Evolutionary conservation across 306 rosid genomes (phyloP).

Genomic region (Carpinus fangiana): DNA sequence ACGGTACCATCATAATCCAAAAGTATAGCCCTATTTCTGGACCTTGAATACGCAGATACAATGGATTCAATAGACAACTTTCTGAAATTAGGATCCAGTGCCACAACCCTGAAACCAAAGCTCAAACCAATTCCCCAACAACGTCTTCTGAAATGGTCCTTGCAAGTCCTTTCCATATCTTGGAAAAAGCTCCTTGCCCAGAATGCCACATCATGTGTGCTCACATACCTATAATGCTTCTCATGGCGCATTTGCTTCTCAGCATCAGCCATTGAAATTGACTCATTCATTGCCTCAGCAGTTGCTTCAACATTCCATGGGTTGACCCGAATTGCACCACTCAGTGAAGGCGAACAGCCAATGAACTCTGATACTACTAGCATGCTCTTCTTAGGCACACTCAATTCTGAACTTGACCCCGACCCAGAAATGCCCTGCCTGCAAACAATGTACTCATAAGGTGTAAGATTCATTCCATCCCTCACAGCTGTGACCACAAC

Average conservation of each 20-base stretch:
- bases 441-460: slow-evolving; percentile 65
- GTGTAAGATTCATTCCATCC: slow-evolving; percentile 70
- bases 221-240: slow-evolving; percentile 63
- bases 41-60: slow-evolving; percentile 46
- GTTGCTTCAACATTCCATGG: slow-evolving; percentile 72
- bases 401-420: slow-evolving; percentile 29
- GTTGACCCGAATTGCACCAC: slow-evolving; percentile 69
- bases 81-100: slow-evolving; percentile 60
- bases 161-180: slow-evolving; percentile 66
- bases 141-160: slow-evolving; percentile 60
- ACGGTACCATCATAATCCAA: slow-evolving; percentile 66
- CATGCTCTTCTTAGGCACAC: slow-evolving; percentile 53
- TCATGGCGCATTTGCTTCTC: slow-evolving; percentile 72
- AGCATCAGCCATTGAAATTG: slow-evolving; percentile 53
- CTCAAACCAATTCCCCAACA: slow-evolving; percentile 72
- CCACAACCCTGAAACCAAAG: slow-evolving; percentile 65
- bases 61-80: slow-evolving; percentile 52
- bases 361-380: slow-evolving; percentile 66
- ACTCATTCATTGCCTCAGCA: slow-evolving; percentile 65
- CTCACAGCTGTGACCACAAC: slow-evolving; percentile 66
- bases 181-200: slow-evolving; percentile 66
- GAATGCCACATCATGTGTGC: slow-evolving; percentile 67
- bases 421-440: slow-evolving; percentile 54
- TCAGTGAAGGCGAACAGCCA: slow-evolving; percentile 69
- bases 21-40: slow-evolving; percentile 57